phyloP scores from a whole-genome alignment of 2,329 filamentous ascomycete species.

The Clonostachys rosea region DNA sequence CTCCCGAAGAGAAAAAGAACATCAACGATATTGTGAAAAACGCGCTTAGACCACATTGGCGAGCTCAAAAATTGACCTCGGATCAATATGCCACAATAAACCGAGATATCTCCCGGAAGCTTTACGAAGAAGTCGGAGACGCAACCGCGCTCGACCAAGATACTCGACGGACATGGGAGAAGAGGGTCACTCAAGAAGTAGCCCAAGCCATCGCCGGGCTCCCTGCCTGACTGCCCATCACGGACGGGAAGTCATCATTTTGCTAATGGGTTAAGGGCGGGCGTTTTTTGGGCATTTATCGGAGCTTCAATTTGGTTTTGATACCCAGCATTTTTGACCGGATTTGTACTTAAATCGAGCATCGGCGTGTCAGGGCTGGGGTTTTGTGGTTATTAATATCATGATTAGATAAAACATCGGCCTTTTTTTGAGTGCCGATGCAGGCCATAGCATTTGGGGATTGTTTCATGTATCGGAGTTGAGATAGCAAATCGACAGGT shows the following conservation, averaged over 20 bases:
- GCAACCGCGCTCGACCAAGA: slow-evolving; percentile 58
- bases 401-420: too few species aligned
- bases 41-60: slow-evolving; percentile 79
- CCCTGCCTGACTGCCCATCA: slow-evolving; percentile 29
- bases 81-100: slow-evolving; percentile 94
- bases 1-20: slow-evolving; percentile 79
- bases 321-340: slow-evolving; percentile 3
- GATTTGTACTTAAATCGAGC: not conserved
- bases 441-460: too few species aligned
- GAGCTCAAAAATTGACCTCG: slow-evolving; percentile 72
- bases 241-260: not conserved
- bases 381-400: too few species aligned
- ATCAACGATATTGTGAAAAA: slow-evolving; percentile 84
- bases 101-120: slow-evolving; percentile 77
- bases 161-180: slow-evolving; percentile 67
- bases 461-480: too few species aligned
- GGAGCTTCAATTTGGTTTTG: not conserved
- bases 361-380: too few species aligned
- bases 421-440: too few species aligned
- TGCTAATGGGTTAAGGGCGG: slow-evolving; percentile 1
- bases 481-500: too few species aligned
- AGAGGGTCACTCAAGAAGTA: slow-evolving; percentile 74
- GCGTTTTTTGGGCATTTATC: slow-evolving; percentile 1
- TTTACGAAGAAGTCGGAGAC: slow-evolving; percentile 68
- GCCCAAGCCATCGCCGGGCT: slow-evolving; percentile 64